Evolutionary conservation across 2,329 filamentous ascomycete genomes (phyloP).

Genomic region (Epichloe sibirici): DNA sequence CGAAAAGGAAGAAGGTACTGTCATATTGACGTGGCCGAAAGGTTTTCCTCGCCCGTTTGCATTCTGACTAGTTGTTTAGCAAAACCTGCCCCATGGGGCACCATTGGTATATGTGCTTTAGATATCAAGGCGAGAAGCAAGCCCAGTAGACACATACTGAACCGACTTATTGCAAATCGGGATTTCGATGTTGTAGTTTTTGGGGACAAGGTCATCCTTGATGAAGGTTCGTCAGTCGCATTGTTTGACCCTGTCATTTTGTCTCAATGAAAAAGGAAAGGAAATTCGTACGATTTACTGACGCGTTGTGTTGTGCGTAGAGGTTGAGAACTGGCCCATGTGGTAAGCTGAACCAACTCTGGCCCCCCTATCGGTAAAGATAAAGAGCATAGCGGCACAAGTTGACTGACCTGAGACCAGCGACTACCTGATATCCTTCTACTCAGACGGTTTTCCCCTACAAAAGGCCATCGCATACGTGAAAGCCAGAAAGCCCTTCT

Average conservation of each 20-base stretch:
- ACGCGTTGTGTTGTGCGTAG: constrained; percentile 24
- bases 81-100: constrained; percentile 48
- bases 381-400: constrained; percentile 20
- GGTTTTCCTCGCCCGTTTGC: not conserved
- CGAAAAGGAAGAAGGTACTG: constrained; percentile 43
- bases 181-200: constrained; percentile 98
- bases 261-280: not conserved
- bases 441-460: constrained; percentile 91
- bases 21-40: not conserved
- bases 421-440: constrained; percentile 96
- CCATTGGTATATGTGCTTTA: constrained; percentile 88
- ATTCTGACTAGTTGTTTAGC: constrained; percentile 22
- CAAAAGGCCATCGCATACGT: constrained; percentile 97
- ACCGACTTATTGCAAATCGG: constrained; percentile 74
- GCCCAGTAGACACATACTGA: constrained; percentile 90
- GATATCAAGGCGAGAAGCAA: constrained; percentile 96
- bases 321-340: constrained; percentile 89
- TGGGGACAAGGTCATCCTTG: constrained; percentile 95
- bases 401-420: constrained; percentile 19
- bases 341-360: constrained; percentile 39
- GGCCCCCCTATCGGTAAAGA: constrained; percentile 19
- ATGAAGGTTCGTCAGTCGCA: constrained; percentile 52
- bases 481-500: constrained; percentile 85
- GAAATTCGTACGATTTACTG: not conserved
- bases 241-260: not conserved